A percentile compares a stretch with the other conserved stretches of the same genome.
These are phyloP conservation scores for Hemisphaericaspora xylanilytica DNA, from an alignment of 1,139 yeast genomes.

Conservation along the genomic window DNA sequence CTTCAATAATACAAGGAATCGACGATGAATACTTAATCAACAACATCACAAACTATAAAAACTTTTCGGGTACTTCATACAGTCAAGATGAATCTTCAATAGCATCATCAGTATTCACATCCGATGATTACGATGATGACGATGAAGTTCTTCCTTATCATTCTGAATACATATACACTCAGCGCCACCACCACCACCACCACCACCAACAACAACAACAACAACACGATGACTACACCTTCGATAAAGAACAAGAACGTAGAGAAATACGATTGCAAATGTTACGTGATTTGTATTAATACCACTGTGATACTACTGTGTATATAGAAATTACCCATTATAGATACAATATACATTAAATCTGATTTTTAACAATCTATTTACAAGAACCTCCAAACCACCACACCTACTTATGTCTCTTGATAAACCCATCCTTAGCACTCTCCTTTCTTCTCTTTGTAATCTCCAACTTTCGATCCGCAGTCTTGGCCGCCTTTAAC, in stretches of 20 bases:
- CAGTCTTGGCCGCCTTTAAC: conserved; percentile 33
- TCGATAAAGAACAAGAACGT: conserved; percentile 36
- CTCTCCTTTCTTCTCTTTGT: conserved; percentile 37
- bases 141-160: conserved; percentile 3
- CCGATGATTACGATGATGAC: conserved; percentile 15
- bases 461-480: conserved; percentile 39
- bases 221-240: conserved; percentile 11
- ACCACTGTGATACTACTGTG: background rate
- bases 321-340: background rate
- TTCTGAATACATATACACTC: background rate
- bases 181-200: too few relatives aligned
- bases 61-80: conserved; percentile 32
- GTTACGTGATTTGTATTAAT: conserved; percentile 28
- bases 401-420: conserved; percentile 32
- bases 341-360: too few relatives aligned
- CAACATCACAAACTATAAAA: conserved; percentile 26
- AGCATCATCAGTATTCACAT: conserved; percentile 2
- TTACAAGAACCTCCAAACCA: background rate
- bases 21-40: conserved; percentile 31
- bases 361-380: background rate
- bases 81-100: conserved; percentile 9
- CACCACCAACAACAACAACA: too few relatives aligned
- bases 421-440: conserved; percentile 36
- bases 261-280: conserved; percentile 41
- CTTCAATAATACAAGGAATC: conserved; percentile 4